phyloP scores from a whole-genome alignment of 1,284 basidiomycete species.

The Porogramme epimiltina region DNA sequence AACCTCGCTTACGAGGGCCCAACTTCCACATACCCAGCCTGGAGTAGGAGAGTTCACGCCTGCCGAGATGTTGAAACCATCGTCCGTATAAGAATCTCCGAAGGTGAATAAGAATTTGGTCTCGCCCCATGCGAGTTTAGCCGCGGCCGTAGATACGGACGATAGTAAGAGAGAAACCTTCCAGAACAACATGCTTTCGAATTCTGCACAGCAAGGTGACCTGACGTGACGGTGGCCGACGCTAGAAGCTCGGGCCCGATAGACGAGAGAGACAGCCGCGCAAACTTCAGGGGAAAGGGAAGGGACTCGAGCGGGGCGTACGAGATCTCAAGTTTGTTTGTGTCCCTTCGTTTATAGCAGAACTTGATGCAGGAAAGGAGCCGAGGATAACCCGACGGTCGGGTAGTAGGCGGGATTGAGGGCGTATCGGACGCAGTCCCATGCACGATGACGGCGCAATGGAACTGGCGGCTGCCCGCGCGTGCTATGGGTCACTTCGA shows the following conservation, averaged over 20 bases:
- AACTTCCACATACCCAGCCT: slow-evolving; percentile 45
- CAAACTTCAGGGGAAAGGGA: neutral
- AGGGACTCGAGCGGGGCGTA: neutral
- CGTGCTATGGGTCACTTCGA: too few species aligned
- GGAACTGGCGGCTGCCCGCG: too few species aligned
- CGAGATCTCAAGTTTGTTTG: neutral
- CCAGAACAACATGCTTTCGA: slow-evolving; percentile 17
- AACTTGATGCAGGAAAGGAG: too few species aligned
- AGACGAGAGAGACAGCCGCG: neutral
- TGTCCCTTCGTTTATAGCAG: slow-evolving; percentile 7
- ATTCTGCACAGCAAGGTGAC: slow-evolving; percentile 12
- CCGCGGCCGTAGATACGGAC: slow-evolving; percentile 20
- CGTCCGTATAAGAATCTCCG: slow-evolving; percentile 56
- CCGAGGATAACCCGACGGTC: slow-evolving; percentile 2
- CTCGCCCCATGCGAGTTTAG: slow-evolving; percentile 33
- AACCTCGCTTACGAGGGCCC: slow-evolving; percentile 7
- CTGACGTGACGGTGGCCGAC: neutral
- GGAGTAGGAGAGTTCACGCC: slow-evolving; percentile 57
- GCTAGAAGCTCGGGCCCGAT: slow-evolving; percentile 8
- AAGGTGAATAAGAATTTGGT: slow-evolving; percentile 53
- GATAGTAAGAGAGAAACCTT: slow-evolving; percentile 15
- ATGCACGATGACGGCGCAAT: too few species aligned
- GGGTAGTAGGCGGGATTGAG: slow-evolving; percentile 8
- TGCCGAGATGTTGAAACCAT: slow-evolving; percentile 60
- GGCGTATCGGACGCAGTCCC: neutral